Evolutionary conservation across 495 filamentous ascomycete genomes (phyloP).

Genomic region (Neurospora tetrasperma): DNA sequence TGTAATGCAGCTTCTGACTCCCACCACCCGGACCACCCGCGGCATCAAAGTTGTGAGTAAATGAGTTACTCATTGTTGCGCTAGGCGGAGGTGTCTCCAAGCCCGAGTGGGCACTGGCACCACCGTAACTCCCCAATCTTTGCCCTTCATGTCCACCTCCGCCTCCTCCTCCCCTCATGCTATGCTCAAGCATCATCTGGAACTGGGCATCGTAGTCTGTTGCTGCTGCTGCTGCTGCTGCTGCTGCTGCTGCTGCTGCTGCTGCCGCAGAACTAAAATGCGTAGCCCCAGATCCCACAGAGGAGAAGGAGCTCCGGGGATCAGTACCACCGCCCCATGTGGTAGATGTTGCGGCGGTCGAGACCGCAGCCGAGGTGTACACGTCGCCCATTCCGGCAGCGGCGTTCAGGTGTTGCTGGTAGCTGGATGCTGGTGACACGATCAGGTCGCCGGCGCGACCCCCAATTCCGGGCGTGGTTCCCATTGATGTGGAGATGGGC

Average conservation of each 20-base stretch:
- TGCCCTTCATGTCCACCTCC: not conserved
- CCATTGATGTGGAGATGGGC: not conserved
- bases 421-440: slow-evolving; percentile 36
- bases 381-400: slow-evolving; percentile 6
- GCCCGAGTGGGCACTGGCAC: slow-evolving; percentile 6
- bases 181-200: not conserved
- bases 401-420: slow-evolving; percentile 32
- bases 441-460: slow-evolving; percentile 19
- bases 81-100: slow-evolving; percentile 24
- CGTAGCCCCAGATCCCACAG: not conserved
- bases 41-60: slow-evolving; percentile 14
- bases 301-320: not conserved
- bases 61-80: slow-evolving; percentile 18
- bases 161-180: not conserved
- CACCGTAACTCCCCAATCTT: not conserved
- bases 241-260: not conserved
- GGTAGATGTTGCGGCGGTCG: slow-evolving; percentile 11
- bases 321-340: slow-evolving; percentile 1
- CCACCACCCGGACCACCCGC: not conserved
- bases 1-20: not conserved
- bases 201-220: not conserved
- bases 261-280: not conserved
- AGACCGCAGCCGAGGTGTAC: not conserved
- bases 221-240: not conserved
- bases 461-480: not conserved